Evolutionary conservation across 306 rosid genomes (phyloP), one percentile per base, ranked within the genome.

Genomic region (Castanea mollissima): DNA sequence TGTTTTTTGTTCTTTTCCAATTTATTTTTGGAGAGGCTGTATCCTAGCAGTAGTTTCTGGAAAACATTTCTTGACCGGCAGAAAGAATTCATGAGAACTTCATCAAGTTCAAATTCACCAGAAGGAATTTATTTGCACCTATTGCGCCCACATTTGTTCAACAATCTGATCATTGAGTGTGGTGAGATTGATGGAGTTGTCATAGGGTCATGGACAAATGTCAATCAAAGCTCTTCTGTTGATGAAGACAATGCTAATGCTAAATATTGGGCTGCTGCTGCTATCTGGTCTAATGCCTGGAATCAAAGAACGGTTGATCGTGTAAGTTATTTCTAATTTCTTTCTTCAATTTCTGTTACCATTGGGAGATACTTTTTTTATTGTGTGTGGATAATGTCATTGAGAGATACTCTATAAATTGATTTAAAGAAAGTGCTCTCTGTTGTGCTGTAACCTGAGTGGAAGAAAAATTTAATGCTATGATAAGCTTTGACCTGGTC

Each of bases 201-300:
- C 75, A 83, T 74, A 62, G 97, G 92, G 58, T 85, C 97, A 1
- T 94, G 99, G 99, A 80, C 87, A 71, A 71, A 87, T 81, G 83
- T 82, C 74, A 76, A 78, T 83, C 91, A 85, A 75, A 86, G 79
- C 83, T 82, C 90, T 77, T 78, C 91, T 71, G 81, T 73, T 78
- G 91, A 91, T 25, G 89, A 87, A 38, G 88, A 81, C 64, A 87
- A 83, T 83, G 90, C 83, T 71, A 87, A 81, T 73, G 83, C 75
- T 83, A 97, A 97, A 83, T 94, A 94, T 82, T 94, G 97, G 97
- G 94, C 97, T 56, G 93, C 92, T 14, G 97, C 97, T 64, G 93
- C 95, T 67, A 86, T 90, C 80, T 94, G 99, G 99, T 87, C 87
- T 77, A 92, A 90, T 86, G 82, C 89, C 74, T 94, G 97, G 96